phyloP scores from a whole-genome alignment of 129 eudicot species.

The Smallanthus sonchifolius region DNA sequence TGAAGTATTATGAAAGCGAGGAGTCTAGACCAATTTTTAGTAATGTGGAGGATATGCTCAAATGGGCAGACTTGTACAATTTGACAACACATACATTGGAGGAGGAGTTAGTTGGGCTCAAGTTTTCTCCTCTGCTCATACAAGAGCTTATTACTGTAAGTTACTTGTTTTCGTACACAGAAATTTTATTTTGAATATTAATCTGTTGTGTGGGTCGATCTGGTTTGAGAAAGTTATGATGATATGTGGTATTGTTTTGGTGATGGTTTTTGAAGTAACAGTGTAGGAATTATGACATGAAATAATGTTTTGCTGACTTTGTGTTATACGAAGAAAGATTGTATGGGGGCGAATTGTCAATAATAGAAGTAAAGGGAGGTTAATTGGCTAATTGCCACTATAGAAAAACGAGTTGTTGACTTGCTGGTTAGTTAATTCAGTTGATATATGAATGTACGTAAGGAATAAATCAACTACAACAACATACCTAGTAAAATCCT shows the following conservation, averaged over 20 bases:
- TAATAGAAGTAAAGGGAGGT: not conserved
- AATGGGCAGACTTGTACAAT: conserved; percentile 79
- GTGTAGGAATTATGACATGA: not conserved
- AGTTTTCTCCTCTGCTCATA: conserved; percentile 64
- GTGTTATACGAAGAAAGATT: not conserved
- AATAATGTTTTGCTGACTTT: not conserved
- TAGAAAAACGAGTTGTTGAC: not conserved
- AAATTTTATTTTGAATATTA: not conserved
- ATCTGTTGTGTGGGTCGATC: not conserved
- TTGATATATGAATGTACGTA: not conserved
- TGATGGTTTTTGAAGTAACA: not conserved
- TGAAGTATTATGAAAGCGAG: conserved; percentile 60
- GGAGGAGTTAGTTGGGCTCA: conserved; percentile 58
- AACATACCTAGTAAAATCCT: too few species aligned
- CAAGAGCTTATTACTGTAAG: conserved; percentile 92
- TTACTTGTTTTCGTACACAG: not conserved
- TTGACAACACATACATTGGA: conserved; percentile 58
- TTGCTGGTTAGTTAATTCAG: not conserved
- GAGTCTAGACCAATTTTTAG: conserved; percentile 71
- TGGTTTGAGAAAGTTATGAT: conserved; percentile 1
- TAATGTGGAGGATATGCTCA: conserved; percentile 84
- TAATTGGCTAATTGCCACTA: not conserved
- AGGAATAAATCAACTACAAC: too few species aligned
- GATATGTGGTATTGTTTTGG: conserved; percentile 6
- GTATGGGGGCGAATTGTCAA: not conserved